Conservation (phyloP, 495 filamentous ascomycete species). For the Terfezia boudieri region DNA sequence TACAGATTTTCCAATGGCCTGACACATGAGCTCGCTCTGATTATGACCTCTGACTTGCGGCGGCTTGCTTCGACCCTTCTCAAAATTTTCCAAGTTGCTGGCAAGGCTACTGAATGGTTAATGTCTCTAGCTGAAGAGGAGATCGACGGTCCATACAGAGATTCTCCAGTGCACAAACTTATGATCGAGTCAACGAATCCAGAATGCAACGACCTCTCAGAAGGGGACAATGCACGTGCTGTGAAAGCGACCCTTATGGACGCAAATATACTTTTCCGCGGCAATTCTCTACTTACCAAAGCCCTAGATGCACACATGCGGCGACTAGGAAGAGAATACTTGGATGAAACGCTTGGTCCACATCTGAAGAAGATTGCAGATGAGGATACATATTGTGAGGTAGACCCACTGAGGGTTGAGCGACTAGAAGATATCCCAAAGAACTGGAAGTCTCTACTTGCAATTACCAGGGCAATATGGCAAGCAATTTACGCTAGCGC, state of each 20-base stretch:
- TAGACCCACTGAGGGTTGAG: conserved; percentile 60
- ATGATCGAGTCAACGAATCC: conserved; percentile 4
- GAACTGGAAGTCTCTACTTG: conserved; percentile 64
- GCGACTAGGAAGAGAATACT: conserved; percentile 74
- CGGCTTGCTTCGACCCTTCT: conserved; percentile 68
- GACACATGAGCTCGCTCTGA: conserved; percentile 60
- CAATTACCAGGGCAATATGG: conserved; percentile 65
- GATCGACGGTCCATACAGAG: conserved; percentile 43
- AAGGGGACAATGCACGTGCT: conserved; percentile 7
- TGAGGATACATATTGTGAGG: conserved; percentile 77
- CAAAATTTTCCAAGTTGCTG: conserved; percentile 93
- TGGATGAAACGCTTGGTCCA: conserved; percentile 70
- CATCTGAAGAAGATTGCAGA: conserved; percentile 71
- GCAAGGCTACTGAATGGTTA: conserved; percentile 70
- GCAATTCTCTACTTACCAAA: conserved; percentile 87
- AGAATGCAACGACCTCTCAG: conserved; percentile 23
- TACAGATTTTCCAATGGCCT: conserved; percentile 66
- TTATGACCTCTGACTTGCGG: conserved; percentile 53
- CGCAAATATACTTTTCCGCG: conserved; percentile 85
- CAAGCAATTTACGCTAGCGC: conserved; percentile 52
- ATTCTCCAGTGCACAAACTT: neutral
- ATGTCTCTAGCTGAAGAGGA: conserved; percentile 87
- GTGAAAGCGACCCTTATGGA: conserved; percentile 30
- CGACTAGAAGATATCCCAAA: conserved; percentile 51
- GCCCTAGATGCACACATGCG: conserved; percentile 90